Percentiles rank a stretch among this genome's conserved stretches.
These are phyloP conservation scores for Hibiscus tridactylites DNA, from an alignment of 345 rosid genomes.

Conservation along the genomic window DNA sequence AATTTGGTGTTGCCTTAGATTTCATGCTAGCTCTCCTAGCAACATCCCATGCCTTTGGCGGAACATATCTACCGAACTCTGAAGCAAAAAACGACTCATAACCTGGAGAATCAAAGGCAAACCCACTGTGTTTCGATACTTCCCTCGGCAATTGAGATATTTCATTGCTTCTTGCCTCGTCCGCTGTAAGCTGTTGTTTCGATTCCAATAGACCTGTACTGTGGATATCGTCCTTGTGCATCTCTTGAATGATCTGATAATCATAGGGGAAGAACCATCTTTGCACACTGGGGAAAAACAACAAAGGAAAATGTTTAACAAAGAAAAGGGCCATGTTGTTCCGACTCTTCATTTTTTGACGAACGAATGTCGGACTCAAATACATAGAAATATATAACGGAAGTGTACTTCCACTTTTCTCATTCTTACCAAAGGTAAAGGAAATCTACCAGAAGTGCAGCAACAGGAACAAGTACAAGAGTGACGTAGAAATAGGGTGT, in stretches of 20 bases:
- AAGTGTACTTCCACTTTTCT: conserved; percentile 5
- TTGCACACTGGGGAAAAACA: conserved; percentile 47
- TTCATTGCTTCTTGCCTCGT: conserved; percentile 77
- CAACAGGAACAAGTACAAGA: conserved; percentile 68
- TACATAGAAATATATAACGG: not conserved
- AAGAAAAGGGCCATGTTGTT: not conserved
- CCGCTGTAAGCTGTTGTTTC: conserved; percentile 55
- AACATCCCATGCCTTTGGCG: conserved; percentile 98
- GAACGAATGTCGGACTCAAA: too few species aligned
- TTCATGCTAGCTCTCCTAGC: conserved; percentile 86
- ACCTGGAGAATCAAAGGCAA: conserved; percentile 96
- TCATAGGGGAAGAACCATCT: conserved; percentile 96
- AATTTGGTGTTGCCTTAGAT: conserved; percentile 34
- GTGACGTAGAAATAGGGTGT: conserved; percentile 81
- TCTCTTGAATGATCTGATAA: conserved; percentile 92
- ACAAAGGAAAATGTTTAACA: not conserved
- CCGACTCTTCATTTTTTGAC: too few species aligned
- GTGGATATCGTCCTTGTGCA: conserved; percentile 62
- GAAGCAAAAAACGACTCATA: conserved; percentile 96
- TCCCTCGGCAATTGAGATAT: conserved; percentile 81
- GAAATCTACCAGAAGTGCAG: conserved; percentile 90
- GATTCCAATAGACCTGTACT: conserved; percentile 39
- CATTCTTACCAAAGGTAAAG: conserved; percentile 69
- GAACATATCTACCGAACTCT: conserved; percentile 68
- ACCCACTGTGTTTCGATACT: conserved; percentile 84